These are phyloP conservation scores for Ramichloridium luteum DNA, from an alignment of 2,329 filamentous ascomycete genomes.

Conservation along the genomic window DNA sequence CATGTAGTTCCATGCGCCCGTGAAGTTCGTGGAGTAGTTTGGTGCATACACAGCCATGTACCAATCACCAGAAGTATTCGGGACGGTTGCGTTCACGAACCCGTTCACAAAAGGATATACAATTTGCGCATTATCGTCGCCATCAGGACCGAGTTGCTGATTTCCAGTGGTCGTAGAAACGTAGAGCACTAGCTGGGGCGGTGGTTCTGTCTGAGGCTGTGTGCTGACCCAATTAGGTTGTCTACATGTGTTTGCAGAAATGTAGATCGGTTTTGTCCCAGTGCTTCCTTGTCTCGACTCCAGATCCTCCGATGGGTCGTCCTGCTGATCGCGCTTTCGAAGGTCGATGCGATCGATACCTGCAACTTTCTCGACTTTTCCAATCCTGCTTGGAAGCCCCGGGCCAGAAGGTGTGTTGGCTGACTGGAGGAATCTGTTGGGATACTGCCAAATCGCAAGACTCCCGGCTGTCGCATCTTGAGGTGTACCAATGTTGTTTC, in stretches of 20 bases:
- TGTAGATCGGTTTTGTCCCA: slow-evolving; percentile 47
- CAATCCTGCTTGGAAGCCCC: slow-evolving; percentile 20
- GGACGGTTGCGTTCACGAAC: slow-evolving; percentile 51
- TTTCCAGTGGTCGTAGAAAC: slow-evolving; percentile 52
- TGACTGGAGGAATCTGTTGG: slow-evolving; percentile 42
- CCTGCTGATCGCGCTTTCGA: slow-evolving; percentile 12
- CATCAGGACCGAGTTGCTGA: slow-evolving; percentile 52
- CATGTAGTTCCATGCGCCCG: slow-evolving; percentile 64
- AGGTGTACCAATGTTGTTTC: slow-evolving; percentile 50
- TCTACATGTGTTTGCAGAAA: slow-evolving; percentile 76
- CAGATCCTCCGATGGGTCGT: too few species aligned
- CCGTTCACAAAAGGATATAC: slow-evolving; percentile 50
- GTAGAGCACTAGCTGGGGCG: slow-evolving; percentile 65
- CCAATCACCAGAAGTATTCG: slow-evolving; percentile 50
- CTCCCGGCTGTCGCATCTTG: slow-evolving; percentile 46
- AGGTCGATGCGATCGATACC: slow-evolving; percentile 18
- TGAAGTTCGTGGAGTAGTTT: slow-evolving; percentile 46
- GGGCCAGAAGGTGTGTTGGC: slow-evolving; percentile 21
- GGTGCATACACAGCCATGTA: slow-evolving; percentile 68
- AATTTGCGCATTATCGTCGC: slow-evolving; percentile 34
- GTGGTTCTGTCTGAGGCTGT: slow-evolving; percentile 29
- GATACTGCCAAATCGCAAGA: slow-evolving; percentile 53
- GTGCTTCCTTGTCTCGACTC: slow-evolving; percentile 13
- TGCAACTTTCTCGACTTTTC: too few species aligned
- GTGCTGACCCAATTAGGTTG: slow-evolving; percentile 52